These are phyloP conservation scores for Aureobasidium zeae DNA, from an alignment of 2,329 filamentous ascomycete genomes.

Conservation along the genomic window DNA sequence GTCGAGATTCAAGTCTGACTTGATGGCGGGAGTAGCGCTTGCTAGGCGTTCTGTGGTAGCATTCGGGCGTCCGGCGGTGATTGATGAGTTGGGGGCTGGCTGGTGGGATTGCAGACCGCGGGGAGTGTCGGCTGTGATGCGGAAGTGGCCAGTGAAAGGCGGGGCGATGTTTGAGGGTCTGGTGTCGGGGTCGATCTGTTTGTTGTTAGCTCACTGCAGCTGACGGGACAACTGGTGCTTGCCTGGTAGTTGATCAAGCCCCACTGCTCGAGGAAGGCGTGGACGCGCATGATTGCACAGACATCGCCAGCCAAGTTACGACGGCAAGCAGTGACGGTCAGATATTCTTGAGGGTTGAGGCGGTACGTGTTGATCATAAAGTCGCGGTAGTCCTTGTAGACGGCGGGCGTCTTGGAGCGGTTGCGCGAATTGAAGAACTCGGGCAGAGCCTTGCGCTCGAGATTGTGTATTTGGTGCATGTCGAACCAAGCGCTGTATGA, in stretches of 20 bases:
- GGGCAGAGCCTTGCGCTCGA: slow-evolving; percentile 88
- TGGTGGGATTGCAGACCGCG: slow-evolving; percentile 92
- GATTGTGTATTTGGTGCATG: slow-evolving; percentile 82
- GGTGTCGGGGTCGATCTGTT: slow-evolving; percentile 87
- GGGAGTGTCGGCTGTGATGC: slow-evolving; percentile 89
- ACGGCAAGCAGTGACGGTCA: slow-evolving; percentile 92
- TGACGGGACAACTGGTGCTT: slow-evolving; percentile 3
- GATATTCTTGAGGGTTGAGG: slow-evolving; percentile 87
- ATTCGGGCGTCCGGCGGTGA: slow-evolving; percentile 52
- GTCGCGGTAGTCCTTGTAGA: slow-evolving; percentile 98
- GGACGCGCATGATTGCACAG: slow-evolving; percentile 97
- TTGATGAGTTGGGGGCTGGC: slow-evolving; percentile 63
- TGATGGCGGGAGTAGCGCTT: slow-evolving; percentile 54
- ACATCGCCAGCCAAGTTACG: slow-evolving; percentile 94
- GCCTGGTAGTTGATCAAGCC: slow-evolving; percentile 98
- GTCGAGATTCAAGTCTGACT: slow-evolving; percentile 81
- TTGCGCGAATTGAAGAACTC: slow-evolving; percentile 99
- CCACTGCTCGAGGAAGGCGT: slow-evolving; percentile 97
- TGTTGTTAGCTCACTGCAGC: slow-evolving; percentile 24
- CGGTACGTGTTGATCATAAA: slow-evolving; percentile 99
- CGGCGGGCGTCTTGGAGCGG: slow-evolving; percentile 90
- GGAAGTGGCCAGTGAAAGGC: slow-evolving; percentile 95
- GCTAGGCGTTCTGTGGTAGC: slow-evolving; percentile 63
- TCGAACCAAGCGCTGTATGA: slow-evolving; percentile 99
- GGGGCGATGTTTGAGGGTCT: slow-evolving; percentile 91